phyloP scores from a whole-genome alignment of 1,284 basidiomycete genomes.

The Ceratobasidium sp. region DNA sequence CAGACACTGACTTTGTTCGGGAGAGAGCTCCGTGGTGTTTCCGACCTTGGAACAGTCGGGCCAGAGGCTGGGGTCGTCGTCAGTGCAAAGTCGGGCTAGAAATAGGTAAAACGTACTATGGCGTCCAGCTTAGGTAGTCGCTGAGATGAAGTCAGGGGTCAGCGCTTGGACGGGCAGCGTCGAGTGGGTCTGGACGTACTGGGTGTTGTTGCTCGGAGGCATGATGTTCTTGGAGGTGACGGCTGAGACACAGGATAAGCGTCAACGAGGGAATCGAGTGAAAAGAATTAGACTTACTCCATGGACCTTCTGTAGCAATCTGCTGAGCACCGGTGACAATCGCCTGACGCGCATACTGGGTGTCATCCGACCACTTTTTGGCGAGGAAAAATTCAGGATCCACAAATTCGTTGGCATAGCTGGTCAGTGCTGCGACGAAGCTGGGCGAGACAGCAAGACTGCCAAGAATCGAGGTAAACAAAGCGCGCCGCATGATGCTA shows the following conservation, averaged over 20 bases:
- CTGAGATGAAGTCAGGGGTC: neutral
- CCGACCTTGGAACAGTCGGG: constrained; percentile 42
- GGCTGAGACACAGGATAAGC: constrained; percentile 15
- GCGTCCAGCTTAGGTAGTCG: constrained; percentile 44
- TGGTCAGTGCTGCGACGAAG: constrained; percentile 42
- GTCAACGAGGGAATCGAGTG: neutral
- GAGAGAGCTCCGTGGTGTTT: constrained; percentile 43
- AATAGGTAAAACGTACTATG: constrained; percentile 38
- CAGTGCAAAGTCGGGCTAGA: neutral
- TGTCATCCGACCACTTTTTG: constrained; percentile 49
- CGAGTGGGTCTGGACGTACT: constrained; percentile 28
- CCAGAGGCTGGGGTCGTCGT: constrained; percentile 30
- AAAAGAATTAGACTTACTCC: constrained; percentile 60
- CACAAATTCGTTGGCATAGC: constrained; percentile 64
- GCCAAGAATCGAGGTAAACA: no score
- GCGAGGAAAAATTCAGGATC: constrained; percentile 59
- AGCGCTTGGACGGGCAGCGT: constrained; percentile 37
- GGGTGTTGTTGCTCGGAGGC: constrained; percentile 44
- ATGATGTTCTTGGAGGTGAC: constrained; percentile 47
- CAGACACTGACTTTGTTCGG: constrained; percentile 40
- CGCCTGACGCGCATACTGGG: constrained; percentile 53
- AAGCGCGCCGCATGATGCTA: neutral
- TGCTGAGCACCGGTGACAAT: constrained; percentile 57
- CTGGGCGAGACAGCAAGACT: neutral
- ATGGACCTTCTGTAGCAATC: constrained; percentile 58